These are phyloP conservation scores for Populus trichocarpa DNA, from an alignment of 441 rosid genomes.

Conservation along the genomic window DNA sequence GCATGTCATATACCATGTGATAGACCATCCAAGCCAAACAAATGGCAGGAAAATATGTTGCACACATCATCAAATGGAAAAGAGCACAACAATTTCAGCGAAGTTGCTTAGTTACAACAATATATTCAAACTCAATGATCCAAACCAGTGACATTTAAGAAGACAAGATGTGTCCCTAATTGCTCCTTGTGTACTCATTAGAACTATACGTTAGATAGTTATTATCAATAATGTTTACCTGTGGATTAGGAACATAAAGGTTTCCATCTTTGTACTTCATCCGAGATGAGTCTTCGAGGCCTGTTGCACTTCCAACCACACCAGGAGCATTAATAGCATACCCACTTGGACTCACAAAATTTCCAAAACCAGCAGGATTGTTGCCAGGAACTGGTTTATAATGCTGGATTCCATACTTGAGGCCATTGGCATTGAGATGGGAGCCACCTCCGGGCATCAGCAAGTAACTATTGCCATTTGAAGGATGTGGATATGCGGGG, in stretches of 20 bases:
- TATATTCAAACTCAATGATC: background rate
- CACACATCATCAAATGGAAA: background rate
- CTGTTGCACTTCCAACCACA: constrained; percentile 62
- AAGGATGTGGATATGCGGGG: constrained; percentile 82
- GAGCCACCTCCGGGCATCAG: constrained; percentile 88
- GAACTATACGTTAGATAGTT: background rate
- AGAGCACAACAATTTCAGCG: background rate
- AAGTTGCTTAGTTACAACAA: background rate
- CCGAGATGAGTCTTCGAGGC: constrained; percentile 82
- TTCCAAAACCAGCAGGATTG: constrained; percentile 79
- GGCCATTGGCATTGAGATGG: constrained; percentile 64
- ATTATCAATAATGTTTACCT: constrained; percentile 39
- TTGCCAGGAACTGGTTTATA: constrained; percentile 73
- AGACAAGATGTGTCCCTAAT: background rate
- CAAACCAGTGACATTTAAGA: background rate
- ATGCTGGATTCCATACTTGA: constrained; percentile 90
- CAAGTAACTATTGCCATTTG: constrained; percentile 76
- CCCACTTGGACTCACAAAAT: constrained; percentile 59
- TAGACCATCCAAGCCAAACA: background rate
- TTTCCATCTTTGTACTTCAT: constrained; percentile 81
- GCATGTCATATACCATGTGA: background rate
- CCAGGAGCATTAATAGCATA: constrained; percentile 74
- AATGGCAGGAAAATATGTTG: background rate
- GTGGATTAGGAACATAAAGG: constrained; percentile 76
- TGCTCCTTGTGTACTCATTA: background rate